Base-by-base conservation (phyloP, 352 stramenopile genomes). In the Globisporangium takayamanum region DNA sequence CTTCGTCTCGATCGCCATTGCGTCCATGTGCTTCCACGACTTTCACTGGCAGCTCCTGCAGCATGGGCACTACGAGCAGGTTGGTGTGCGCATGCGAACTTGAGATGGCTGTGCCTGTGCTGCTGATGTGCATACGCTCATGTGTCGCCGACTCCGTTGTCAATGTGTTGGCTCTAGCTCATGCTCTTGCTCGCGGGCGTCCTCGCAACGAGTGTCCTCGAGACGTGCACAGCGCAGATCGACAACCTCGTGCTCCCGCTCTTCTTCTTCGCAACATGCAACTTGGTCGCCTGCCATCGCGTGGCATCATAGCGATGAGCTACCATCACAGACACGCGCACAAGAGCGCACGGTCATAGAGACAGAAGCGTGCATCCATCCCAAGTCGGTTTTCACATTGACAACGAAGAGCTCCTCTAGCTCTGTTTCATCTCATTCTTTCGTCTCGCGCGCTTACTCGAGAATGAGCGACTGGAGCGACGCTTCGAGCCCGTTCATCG, bases 171-270 rank as follows among this genome's bases (percentile, higher is more conserved):
- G 22, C 12, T 66, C 10, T 44, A 87, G 73, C 20, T 72, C 28
- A 6, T 60, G 15, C 20, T 73, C 22, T 61, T 86, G 6, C 8
- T 71, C 4, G 20, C 42, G 6, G 72, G 65, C 16, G 53, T 74
- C 7, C 41, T 84, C 8, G 68, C 89, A 50, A 92, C 82, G 22
- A 88, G 64, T 42, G 47, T 88, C 1, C 68, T 92, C 22, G 84
- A 94, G 41, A 82, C 77, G 0, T 68, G 76, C 14, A 91, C 84
- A 15, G 66, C 76, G 8, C 84, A 92, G 59, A 94, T 94, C 60
- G 84, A 94, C 68, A 94, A 94, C 64, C 69, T 92, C 52, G 80
- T 92, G 26, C 69, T 94, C 4, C 83, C 84, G 36, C 73, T 94
- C 10, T 88, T 80, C 59, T 78, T 88, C 28, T 87, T 77, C 50